Conservation (phyloP, 768 basidiomycete genomes). For the Cyathus striatus region DNA sequence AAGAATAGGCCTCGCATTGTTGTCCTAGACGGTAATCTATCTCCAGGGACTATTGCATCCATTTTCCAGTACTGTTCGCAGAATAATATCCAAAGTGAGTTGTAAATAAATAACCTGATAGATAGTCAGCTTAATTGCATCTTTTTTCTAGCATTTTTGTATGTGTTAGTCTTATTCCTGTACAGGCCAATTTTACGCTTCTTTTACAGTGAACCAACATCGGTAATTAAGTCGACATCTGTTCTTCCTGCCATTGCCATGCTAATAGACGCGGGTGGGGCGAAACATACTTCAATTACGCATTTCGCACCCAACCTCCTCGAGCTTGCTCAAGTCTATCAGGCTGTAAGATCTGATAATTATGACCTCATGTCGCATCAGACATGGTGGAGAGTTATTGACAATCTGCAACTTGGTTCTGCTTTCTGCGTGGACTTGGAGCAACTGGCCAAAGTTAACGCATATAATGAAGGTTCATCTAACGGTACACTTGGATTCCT, state of each 20-base stretch:
- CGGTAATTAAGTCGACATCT: conserved; percentile 68
- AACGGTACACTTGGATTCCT: conserved; percentile 57
- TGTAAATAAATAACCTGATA: too few relatives aligned
- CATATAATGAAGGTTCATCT: conserved; percentile 31
- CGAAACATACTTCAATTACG: conserved; percentile 43
- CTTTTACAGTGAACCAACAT: conserved; percentile 82
- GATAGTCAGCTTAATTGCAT: too few relatives aligned
- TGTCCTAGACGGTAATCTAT: conserved; percentile 75
- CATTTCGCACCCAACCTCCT: conserved; percentile 83
- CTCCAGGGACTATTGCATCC: conserved; percentile 41
- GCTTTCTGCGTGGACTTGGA: conserved; percentile 65
- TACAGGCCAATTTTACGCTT: neutral
- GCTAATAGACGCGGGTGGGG: conserved; percentile 17
- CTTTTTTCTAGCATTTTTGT: conserved; percentile 66
- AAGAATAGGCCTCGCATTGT: conserved; percentile 51
- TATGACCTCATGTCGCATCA: conserved; percentile 47
- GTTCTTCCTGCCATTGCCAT: conserved; percentile 61
- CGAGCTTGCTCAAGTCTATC: conserved; percentile 65
- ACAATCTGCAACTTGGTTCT: conserved; percentile 60
- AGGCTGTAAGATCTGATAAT: conserved; percentile 37
- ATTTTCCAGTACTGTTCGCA: conserved; percentile 49
- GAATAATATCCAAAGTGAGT: conserved; percentile 50
- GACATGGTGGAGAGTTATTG: conserved; percentile 62
- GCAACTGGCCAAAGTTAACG: conserved; percentile 44
- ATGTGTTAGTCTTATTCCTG: conserved; percentile 21